Evolutionary conservation across 306 rosid species (phyloP).

Genomic region (Quercus glauca): DNA sequence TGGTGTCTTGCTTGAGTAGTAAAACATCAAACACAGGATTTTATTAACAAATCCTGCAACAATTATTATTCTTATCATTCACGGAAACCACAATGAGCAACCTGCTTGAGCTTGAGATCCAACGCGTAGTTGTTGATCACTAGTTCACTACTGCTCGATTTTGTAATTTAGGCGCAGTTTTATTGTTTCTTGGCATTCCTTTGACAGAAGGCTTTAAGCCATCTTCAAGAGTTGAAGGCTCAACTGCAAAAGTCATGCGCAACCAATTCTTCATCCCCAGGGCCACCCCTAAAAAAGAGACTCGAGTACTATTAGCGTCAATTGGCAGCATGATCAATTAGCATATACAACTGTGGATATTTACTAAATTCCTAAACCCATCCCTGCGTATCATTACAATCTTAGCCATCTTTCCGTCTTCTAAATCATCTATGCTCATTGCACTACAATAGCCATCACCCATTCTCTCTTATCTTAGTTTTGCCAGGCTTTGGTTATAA

Average conservation of each 20-base stretch:
- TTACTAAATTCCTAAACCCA: no score
- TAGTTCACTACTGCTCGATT: neutral
- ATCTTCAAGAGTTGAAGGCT: conserved; percentile 45
- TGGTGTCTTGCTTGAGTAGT: neutral
- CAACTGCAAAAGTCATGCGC: conserved; percentile 43
- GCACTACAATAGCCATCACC: no score
- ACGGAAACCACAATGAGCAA: neutral
- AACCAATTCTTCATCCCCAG: conserved; percentile 55
- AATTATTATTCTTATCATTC: neutral
- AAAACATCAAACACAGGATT: neutral
- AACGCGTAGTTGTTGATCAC: conserved; percentile 12
- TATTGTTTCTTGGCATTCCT: conserved; percentile 38
- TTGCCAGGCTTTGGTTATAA: no score
- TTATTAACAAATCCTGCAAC: neutral
- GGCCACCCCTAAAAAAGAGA: conserved; percentile 25
- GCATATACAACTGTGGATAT: no score
- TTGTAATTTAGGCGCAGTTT: neutral
- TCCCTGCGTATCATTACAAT: no score
- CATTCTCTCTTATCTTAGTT: no score
- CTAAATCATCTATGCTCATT: no score
- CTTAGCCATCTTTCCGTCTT: no score
- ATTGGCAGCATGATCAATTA: neutral
- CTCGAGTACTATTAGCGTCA: neutral
- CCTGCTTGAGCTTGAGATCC: neutral
- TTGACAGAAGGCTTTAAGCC: conserved; percentile 41